These are phyloP conservation scores for Nymphaea colorata DNA, from an alignment of 164 flowering plant species.

Conservation along the genomic window DNA sequence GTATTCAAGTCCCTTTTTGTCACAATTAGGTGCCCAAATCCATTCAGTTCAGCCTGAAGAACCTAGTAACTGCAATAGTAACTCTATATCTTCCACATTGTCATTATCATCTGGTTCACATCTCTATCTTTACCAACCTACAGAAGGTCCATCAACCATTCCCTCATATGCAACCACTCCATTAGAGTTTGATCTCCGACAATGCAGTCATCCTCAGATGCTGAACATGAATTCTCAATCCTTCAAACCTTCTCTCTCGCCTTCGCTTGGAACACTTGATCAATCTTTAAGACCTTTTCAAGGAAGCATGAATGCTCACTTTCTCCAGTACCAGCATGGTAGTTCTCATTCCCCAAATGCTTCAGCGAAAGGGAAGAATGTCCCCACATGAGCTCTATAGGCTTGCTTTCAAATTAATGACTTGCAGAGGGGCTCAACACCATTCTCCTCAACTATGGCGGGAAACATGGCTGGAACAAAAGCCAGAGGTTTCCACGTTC, in stretches of 20 bases:
- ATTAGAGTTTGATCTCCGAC: not conserved
- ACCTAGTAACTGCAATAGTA: conserved; percentile 21
- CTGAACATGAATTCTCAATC: not conserved
- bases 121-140: conserved; percentile 14
- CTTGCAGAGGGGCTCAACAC: too few species aligned
- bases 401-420: not conserved
- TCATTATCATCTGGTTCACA: conserved; percentile 34
- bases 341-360: not conserved
- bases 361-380: not conserved
- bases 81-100: conserved; percentile 20
- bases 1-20: conserved; percentile 27
- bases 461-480: too few species aligned
- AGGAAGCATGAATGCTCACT: not conserved
- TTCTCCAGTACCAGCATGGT: not conserved
- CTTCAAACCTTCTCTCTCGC: not conserved
- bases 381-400: not conserved
- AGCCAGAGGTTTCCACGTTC: too few species aligned
- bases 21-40: conserved; percentile 25
- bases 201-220: not conserved
- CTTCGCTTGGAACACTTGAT: not conserved
- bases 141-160: not conserved
- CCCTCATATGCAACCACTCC: not conserved
- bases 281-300: not conserved
- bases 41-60: conserved; percentile 24
- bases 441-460: too few species aligned